A percentile compares a stretch with the other conserved stretches of the same genome.
Conservation (phyloP, 768 basidiomycete genomes). For the Lentinula guzmanii region DNA sequence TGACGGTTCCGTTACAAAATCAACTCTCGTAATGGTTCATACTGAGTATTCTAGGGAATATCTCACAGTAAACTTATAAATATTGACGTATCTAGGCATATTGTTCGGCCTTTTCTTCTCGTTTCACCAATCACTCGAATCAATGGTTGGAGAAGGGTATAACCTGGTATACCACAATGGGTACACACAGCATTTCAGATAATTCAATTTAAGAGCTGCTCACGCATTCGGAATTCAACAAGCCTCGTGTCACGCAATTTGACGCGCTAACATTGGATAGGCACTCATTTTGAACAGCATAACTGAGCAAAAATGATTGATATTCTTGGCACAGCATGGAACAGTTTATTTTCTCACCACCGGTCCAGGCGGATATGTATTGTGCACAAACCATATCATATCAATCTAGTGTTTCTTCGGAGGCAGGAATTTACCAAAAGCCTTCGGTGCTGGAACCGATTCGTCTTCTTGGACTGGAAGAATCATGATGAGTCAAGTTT, state of each 20-base stretch:
- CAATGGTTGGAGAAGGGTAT: not conserved
- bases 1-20: conserved; percentile 4
- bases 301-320: not conserved
- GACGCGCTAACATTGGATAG: not conserved
- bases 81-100: not conserved
- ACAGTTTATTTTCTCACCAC: not conserved
- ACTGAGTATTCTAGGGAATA: not conserved
- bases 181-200: not conserved
- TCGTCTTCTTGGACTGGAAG: not conserved
- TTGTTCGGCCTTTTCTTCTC: not conserved
- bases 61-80: not conserved
- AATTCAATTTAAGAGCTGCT: not conserved
- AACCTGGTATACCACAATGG: not conserved
- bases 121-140: not conserved
- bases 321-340: not conserved
- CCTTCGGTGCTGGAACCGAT: not conserved
- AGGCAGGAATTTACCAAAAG: not conserved
- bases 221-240: not conserved
- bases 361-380: not conserved
- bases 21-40: not conserved
- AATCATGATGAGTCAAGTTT: not conserved
- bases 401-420: not conserved
- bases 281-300: not conserved
- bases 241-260: not conserved
- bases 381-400: not conserved